A percentile compares a stretch with the other conserved stretches of the same genome.
Evolutionary conservation across 202 grass and related monocot species (phyloP).

Genomic region (Zizania palustris): DNA sequence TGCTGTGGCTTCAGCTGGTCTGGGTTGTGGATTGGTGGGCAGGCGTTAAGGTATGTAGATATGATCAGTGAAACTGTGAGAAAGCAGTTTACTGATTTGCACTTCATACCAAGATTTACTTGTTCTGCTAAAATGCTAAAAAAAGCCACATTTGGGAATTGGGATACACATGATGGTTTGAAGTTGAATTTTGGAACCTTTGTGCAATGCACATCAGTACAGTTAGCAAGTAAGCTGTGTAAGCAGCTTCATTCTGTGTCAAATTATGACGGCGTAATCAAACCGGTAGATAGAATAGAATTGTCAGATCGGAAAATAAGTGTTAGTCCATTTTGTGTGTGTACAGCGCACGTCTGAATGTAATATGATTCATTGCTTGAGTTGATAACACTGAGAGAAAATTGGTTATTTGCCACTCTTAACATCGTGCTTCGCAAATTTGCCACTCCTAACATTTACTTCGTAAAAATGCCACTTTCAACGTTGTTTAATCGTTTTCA

Average conservation of each 20-base stretch:
- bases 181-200: neutral
- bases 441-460: too few species aligned
- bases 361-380: neutral
- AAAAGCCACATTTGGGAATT: neutral
- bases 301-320: neutral
- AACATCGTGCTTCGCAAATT: too few species aligned
- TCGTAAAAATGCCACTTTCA: too few species aligned
- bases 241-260: neutral
- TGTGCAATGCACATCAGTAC: neutral
- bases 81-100: neutral
- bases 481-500: too few species aligned
- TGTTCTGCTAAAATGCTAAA: neutral
- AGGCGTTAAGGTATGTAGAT: conserved; percentile 65
- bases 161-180: neutral
- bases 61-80: neutral
- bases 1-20: conserved; percentile 84
- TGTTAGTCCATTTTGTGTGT: neutral
- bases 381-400: too few species aligned
- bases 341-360: neutral
- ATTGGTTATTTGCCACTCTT: too few species aligned
- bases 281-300: neutral
- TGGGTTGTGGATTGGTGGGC: conserved; percentile 98
- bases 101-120: neutral
- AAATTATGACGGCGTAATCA: neutral
- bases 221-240: neutral